Evolutionary conservation across 2,329 filamentous ascomycete species (phyloP).

Genomic region (Penicillium polonicum): DNA sequence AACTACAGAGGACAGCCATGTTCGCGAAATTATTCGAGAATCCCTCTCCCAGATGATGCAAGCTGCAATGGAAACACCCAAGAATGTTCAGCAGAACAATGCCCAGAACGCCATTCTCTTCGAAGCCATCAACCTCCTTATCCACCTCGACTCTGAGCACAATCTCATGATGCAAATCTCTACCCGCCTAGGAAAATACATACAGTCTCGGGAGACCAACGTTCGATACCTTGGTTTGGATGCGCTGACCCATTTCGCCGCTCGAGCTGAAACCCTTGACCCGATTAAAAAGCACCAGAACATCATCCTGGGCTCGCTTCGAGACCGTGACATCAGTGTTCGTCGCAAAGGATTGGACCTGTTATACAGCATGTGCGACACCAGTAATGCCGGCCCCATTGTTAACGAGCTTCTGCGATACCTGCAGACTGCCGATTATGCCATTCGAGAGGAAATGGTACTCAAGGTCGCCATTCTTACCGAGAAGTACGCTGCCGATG

Average conservation of each 20-base stretch:
- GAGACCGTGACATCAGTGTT: conserved; percentile 95
- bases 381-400: conserved; percentile 88
- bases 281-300: conserved; percentile 98
- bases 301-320: conserved; percentile 89
- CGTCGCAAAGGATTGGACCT: conserved; percentile 92
- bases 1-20: conserved; percentile 76
- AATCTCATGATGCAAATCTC: conserved; percentile 96
- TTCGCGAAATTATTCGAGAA: conserved; percentile 87
- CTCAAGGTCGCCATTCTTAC: conserved; percentile 97
- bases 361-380: conserved; percentile 99
- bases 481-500: conserved; percentile 96
- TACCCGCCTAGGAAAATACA: conserved; percentile 85
- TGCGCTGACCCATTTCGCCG: conserved; percentile 96
- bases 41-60: conserved; percentile 90
- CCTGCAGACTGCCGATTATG: conserved; percentile 93
- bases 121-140: conserved; percentile 97
- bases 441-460: conserved; percentile 98
- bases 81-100: conserved; percentile 99
- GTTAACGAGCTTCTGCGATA: conserved; percentile 92
- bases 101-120: conserved; percentile 97
- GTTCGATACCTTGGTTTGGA: conserved; percentile 94
- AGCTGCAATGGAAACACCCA: conserved; percentile 85
- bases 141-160: conserved; percentile 93
- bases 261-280: conserved; percentile 87
- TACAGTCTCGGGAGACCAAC: conserved; percentile 94